Evolutionary conservation across 2,329 filamentous ascomycete genomes (phyloP), one percentile per base, ranked within the genome.

Genomic region (Neofusicoccum sp.): DNA sequence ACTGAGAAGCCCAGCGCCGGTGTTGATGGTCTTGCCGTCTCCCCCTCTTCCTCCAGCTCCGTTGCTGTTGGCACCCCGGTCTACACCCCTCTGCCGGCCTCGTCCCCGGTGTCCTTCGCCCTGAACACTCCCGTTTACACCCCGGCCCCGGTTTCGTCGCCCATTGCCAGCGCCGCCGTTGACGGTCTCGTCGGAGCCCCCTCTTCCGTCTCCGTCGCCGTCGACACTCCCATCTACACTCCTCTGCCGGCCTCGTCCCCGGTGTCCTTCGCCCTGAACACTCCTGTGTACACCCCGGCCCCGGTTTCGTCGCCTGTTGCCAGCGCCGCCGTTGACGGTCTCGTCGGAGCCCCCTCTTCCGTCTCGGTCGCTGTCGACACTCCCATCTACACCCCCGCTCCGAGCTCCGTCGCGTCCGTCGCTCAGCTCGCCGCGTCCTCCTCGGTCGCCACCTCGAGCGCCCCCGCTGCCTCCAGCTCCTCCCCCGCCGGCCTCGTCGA

Each of bases 381-480:
- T 7, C 40, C 53, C 11, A 9, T 30, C 24, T 56, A 43, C 38
- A 33, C 51, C 11, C 38, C 51, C 8, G 51, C 34, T 16, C 34
- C 31, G 36, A 34, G 28, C 30, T 12, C 54, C 16, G 26, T 58
- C 30, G 12, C 16, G 28, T 26, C 48, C 33, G 30, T 53, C 33
- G 8, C 30, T 33, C 26, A 8, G 36, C 36, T 12, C 48, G 38
- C 16, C 36, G 31, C 48, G 38, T 33, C 12, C 38, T 28, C 20
- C 20, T 38, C 34, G 9, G 9, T 38, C 26, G 36, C n/a, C 33
- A 33, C 58, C 26, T 61, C 59, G 14, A 61, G 48, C 59, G 41
- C 40, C 40, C 41, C 49, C 1, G 59, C 34, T 30, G 59, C 51
- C 12, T 47, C 58, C 14, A 45, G 47, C 48, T 44, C 58, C 36